These are phyloP conservation scores for Kentomonas sorsogonicus DNA, from an alignment of 208 protist species.

Conservation along the genomic window DNA sequence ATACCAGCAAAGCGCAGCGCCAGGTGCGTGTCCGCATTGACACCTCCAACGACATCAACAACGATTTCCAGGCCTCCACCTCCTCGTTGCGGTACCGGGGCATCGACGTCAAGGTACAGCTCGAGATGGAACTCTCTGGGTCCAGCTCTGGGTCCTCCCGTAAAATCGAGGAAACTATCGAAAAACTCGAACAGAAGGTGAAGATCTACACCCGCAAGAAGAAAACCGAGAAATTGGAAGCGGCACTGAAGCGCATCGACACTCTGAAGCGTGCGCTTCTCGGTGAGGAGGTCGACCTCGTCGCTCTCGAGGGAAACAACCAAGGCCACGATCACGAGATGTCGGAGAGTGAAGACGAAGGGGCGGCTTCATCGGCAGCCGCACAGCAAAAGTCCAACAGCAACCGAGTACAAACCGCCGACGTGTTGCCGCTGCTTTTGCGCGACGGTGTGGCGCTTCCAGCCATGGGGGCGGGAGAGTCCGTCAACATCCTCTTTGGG, in stretches of 20 bases:
- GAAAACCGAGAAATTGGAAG: slow-evolving; percentile 73
- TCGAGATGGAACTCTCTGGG: slow-evolving; percentile 65
- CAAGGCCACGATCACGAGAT: slow-evolving; percentile 34
- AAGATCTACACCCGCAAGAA: slow-evolving; percentile 85
- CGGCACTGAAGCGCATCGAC: slow-evolving; percentile 56
- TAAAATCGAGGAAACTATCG: slow-evolving; percentile 84
- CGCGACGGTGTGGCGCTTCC: slow-evolving; percentile 71
- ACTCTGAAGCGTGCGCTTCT: slow-evolving; percentile 46
- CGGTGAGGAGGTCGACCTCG: slow-evolving; percentile 64
- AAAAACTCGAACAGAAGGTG: slow-evolving; percentile 86
- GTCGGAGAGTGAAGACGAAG: slow-evolving; percentile 72
- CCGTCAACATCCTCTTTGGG: slow-evolving; percentile 53
- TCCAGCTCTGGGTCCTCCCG: slow-evolving; percentile 51
- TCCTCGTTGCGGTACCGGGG: slow-evolving; percentile 53
- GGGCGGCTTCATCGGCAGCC: slow-evolving; percentile 12
- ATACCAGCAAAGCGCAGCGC: slow-evolving; percentile 64
- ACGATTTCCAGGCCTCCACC: slow-evolving; percentile 11
- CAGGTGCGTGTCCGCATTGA: slow-evolving; percentile 56
- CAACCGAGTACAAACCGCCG: slow-evolving; percentile 25
- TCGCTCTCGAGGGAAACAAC: slow-evolving; percentile 16
- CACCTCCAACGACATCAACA: slow-evolving; percentile 16
- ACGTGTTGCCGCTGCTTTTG: slow-evolving; percentile 44
- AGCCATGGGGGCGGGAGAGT: slow-evolving; percentile 67
- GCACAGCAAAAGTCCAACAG: slow-evolving; percentile 20
- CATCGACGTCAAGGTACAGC: slow-evolving; percentile 60